Evolutionary conservation across 768 basidiomycete genomes (phyloP).

Genomic region (Rhodotorula graminis): DNA sequence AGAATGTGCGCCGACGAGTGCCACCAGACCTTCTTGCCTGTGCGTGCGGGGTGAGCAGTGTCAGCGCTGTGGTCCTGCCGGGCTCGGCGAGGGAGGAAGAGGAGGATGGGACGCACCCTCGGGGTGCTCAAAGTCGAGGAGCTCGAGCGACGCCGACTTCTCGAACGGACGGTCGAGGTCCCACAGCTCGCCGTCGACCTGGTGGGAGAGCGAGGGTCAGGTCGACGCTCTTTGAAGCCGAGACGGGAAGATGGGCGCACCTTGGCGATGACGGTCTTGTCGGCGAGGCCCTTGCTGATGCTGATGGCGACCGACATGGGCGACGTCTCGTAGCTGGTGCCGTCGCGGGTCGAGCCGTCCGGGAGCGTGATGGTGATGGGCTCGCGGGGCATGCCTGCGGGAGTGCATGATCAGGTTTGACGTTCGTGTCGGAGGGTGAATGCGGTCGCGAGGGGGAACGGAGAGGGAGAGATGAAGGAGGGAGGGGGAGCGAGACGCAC

Average conservation of each 20-base stretch:
- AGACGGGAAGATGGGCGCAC: conserved; percentile 47
- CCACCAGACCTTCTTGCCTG: conserved; percentile 97
- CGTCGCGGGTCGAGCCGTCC: conserved; percentile 78
- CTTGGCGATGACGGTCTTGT: conserved; percentile 88
- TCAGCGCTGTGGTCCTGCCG: not conserved
- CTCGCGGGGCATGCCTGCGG: conserved; percentile 60
- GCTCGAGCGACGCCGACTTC: conserved; percentile 66
- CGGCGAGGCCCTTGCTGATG: conserved; percentile 78
- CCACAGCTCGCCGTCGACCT: conserved; percentile 86
- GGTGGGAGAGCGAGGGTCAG: not conserved
- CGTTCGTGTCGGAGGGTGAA: not conserved
- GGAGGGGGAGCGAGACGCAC: conserved; percentile 54
- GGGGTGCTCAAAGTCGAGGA: conserved; percentile 87
- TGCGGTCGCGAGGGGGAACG: not conserved
- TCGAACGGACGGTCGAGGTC: conserved; percentile 95
- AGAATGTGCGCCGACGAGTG: conserved; percentile 98
- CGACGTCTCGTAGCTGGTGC: conserved; percentile 87
- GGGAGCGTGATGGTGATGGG: conserved; percentile 77
- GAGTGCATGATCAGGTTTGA: not conserved
- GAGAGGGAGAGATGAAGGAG: not conserved
- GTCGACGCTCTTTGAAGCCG: not conserved
- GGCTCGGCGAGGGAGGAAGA: too few species aligned
- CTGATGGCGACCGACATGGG: conserved; percentile 86
- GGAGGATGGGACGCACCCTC: conserved; percentile 57
- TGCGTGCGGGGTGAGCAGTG: conserved; percentile 39